Evolutionary conservation across 1,139 yeast genomes (phyloP), one percentile per base, ranked within the genome.

Genomic region (Fermentozyma sake): DNA sequence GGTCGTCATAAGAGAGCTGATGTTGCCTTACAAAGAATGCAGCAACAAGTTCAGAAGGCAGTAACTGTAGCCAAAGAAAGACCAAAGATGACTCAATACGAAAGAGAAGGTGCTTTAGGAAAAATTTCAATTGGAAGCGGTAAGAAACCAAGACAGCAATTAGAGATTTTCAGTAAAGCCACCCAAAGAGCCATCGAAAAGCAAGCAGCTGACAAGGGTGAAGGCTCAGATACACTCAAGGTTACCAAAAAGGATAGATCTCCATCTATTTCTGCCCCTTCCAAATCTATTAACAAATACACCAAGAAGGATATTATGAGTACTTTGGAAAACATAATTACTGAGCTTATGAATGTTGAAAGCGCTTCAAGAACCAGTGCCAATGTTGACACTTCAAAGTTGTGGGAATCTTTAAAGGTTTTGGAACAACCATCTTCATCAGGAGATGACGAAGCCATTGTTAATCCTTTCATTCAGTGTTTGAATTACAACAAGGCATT

Each of bases 1-100:
- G 93, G 95, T 27, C 78, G 95, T 52, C 73, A 76, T 46, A 79
- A 84, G 61, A 71, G 95, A 50, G 91, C 93, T n/a, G 96, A 86
- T 55, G 82, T 89, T 42, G 96, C 96, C 1, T 70, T 89, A 47
- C 96, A 85, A 61, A 79, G 96, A 68, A 89, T 91, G 96, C 97
- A 91, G 62, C 96, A 89, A 51, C 97, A 91, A 61, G 96, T 93
- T 32, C 95, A 89, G 52, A 84, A 84, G 50, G 97, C 97, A 6
- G 96, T 91, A 13, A 84, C 94, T 26, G 93, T 86, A 29, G 96
- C 96, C 20, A 84, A 86, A 51, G 95, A 86, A 48, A 76, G 85
- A 51, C 91, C 94, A 41, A 83, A 79, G 63, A 70, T 72, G 46
- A 77, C 76, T 17, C 82, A 75, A 42, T 68, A 75, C 39, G 78